A percentile compares a stretch with the other conserved stretches of the same genome.
phyloP scores from a whole-genome alignment of 2,329 filamentous ascomycete species.

The Tolypocladium endophyticum region DNA sequence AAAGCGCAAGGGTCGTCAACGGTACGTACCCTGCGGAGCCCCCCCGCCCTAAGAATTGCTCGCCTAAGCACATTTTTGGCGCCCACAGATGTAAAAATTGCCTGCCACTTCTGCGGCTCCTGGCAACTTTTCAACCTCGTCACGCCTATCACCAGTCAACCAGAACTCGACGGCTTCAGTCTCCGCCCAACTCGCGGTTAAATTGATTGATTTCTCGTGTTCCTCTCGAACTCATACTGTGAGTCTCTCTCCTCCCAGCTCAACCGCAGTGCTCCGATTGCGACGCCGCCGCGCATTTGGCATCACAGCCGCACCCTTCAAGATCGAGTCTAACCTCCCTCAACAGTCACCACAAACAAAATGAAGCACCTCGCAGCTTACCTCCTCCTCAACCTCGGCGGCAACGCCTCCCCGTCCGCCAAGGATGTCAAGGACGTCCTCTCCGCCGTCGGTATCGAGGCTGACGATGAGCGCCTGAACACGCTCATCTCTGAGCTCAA shows the following conservation, averaged over 20 bases:
- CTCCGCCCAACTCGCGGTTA: conserved; percentile 97
- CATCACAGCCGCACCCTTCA: conserved; percentile 4
- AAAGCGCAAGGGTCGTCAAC: not conserved
- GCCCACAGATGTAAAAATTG: conserved; percentile 24
- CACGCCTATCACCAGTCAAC: conserved; percentile 20
- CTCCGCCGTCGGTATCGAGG: conserved; percentile 88
- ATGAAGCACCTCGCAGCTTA: conserved; percentile 99
- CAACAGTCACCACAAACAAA: conserved; percentile 44
- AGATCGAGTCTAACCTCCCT: conserved; percentile 10
- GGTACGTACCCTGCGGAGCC: not conserved
- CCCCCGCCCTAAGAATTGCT: conserved; percentile 14
- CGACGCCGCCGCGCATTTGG: not conserved
- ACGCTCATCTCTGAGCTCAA: conserved; percentile 84
- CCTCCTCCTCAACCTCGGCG: conserved; percentile 90
- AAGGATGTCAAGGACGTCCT: conserved; percentile 82
- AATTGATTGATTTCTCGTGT: conserved; percentile 99
- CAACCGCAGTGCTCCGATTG: not conserved
- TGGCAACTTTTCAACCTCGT: conserved; percentile 19
- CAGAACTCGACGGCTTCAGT: conserved; percentile 95
- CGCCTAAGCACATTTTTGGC: conserved; percentile 16
- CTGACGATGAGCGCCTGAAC: conserved; percentile 74
- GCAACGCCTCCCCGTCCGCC: conserved; percentile 82
- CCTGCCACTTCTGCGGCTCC: conserved; percentile 8
- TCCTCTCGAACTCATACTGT: conserved; percentile 33
- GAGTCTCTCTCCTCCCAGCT: conserved; percentile 17